Evolutionary conservation across 2,329 filamentous ascomycete species (phyloP).

Genomic region (Cladophialophora carrionii): DNA sequence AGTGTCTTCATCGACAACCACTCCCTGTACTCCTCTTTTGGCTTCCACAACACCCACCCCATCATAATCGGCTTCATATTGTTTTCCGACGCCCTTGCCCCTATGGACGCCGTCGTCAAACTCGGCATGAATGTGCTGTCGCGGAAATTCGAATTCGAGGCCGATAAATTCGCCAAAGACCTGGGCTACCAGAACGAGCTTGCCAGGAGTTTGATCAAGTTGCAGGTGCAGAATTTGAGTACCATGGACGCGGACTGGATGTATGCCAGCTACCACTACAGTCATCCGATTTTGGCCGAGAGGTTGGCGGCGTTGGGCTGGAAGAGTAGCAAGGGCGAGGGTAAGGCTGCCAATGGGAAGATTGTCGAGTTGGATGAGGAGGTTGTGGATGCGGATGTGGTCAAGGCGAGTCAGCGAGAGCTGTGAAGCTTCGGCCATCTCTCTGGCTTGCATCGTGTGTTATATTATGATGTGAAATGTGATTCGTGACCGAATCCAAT

Average conservation of each 20-base stretch:
- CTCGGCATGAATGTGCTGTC: slow-evolving; percentile 95
- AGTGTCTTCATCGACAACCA: slow-evolving; percentile 96
- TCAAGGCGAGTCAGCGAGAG: slow-evolving; percentile 76
- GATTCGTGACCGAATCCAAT: neutral
- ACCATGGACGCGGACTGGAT: slow-evolving; percentile 99
- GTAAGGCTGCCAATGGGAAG: slow-evolving; percentile 41
- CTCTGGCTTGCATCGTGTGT: neutral
- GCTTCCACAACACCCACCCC: slow-evolving; percentile 78
- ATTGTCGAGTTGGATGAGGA: slow-evolving; percentile 57
- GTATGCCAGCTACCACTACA: slow-evolving; percentile 98
- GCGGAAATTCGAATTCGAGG: slow-evolving; percentile 93
- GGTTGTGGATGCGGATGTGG: slow-evolving; percentile 54
- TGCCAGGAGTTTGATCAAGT: slow-evolving; percentile 86
- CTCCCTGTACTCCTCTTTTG: slow-evolving; percentile 88
- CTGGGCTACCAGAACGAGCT: slow-evolving; percentile 85
- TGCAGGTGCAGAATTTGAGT: slow-evolving; percentile 96
- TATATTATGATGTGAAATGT: neutral
- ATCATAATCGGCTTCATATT: slow-evolving; percentile 97
- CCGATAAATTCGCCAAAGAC: slow-evolving; percentile 81
- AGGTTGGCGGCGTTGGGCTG: slow-evolving; percentile 87
- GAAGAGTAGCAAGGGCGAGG: slow-evolving; percentile 63
- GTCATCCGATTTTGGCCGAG: slow-evolving; percentile 93
- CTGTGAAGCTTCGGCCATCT: slow-evolving; percentile 52
- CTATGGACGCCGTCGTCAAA: slow-evolving; percentile 93
- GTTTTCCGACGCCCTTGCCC: slow-evolving; percentile 93